Evolutionary conservation across 176 grass and related monocot genomes (phyloP), one percentile per base, ranked within the genome.

Genomic region (Oryza glumipatula): DNA sequence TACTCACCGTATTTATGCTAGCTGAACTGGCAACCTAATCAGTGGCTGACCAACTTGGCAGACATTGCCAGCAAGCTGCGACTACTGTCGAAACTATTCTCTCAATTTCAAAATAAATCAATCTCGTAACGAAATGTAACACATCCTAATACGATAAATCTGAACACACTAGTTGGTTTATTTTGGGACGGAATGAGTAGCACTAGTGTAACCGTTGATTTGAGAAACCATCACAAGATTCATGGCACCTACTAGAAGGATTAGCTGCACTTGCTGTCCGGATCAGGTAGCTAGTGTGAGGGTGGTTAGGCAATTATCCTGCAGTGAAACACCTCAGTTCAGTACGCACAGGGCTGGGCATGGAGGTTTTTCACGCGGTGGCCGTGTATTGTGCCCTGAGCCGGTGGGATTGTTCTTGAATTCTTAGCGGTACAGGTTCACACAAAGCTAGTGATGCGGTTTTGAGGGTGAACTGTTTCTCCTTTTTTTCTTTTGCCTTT

Each of bases 391-490:
- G 14, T 21, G 71, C 22, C n/a, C 52, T 72, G 43, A 56, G 49
- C 12, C 26, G 11, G 87, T 56, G 51, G 17, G 1, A 0, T 15
- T 13, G 13, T 87, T 82, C 48, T 45, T 83, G 10, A 60, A 44
- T 72, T 30, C 28, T 68, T 4, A 8, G 65, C 4, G n/a, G 14
- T 52, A 13, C 38, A 8, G n/a, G 67, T 16, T 76, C 87, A 81
- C 65, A 6, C 49, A 39, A 64, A 76, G 39, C 71, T 70, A n/a
- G 16, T 72, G 77, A 46, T n/a, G 58, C 67, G 36, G 26, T 36
- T 48, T 72, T 4, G 32, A 44, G 19, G 65, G 46, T 13, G 22
- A 2, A 26, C 80, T 24, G 8, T 28, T 35, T 24, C 9, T 23
- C 17, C 13, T 54, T 19, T 54, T 54, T 19, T 19, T 7, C 5